Evolutionary conservation across 805 yeast genomes (phyloP).

Genomic region (Limtongozyma cylindracea): DNA sequence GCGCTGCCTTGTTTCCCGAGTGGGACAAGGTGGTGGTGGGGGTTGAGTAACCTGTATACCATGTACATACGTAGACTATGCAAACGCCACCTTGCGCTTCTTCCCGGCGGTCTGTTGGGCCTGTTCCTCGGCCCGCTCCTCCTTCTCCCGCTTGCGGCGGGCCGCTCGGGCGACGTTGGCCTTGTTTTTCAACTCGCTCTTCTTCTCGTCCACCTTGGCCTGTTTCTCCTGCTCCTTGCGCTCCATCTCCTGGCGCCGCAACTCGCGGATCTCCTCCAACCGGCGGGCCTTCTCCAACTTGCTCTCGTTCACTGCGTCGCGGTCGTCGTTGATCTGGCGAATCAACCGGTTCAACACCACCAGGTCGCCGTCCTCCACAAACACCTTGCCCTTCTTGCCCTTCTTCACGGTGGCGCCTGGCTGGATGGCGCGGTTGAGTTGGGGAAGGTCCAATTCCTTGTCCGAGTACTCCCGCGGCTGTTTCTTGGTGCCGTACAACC

Average conservation of each 20-base stretch:
- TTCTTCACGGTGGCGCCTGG: conserved; percentile 59
- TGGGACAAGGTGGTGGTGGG: conserved; percentile 4
- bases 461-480: conserved; percentile 37
- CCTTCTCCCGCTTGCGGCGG: conserved; percentile 34
- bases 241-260: conserved; percentile 72
- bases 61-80: conserved; percentile 1
- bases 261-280: conserved; percentile 71
- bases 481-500: conserved; percentile 38
- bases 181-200: conserved; percentile 48
- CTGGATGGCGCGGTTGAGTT: conserved; percentile 54
- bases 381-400: conserved; percentile 78
- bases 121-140: conserved; percentile 6
- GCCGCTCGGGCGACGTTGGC: conserved; percentile 42
- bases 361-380: conserved; percentile 44
- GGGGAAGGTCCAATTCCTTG: conserved; percentile 57
- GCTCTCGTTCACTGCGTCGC: conserved; percentile 60
- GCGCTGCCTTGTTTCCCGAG: conserved; percentile 9
- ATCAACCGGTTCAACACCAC: conserved; percentile 42
- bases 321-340: conserved; percentile 57
- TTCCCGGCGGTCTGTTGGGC: conserved; percentile 2
- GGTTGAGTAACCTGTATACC: conserved; percentile 2
- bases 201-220: conserved; percentile 48
- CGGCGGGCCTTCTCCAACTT: conserved; percentile 77
- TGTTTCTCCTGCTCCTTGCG: conserved; percentile 50
- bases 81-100: conserved; percentile 16